Evolutionary conservation across 2,329 filamentous ascomycete genomes (phyloP).

Genomic region (Arthroderma sp.): DNA sequence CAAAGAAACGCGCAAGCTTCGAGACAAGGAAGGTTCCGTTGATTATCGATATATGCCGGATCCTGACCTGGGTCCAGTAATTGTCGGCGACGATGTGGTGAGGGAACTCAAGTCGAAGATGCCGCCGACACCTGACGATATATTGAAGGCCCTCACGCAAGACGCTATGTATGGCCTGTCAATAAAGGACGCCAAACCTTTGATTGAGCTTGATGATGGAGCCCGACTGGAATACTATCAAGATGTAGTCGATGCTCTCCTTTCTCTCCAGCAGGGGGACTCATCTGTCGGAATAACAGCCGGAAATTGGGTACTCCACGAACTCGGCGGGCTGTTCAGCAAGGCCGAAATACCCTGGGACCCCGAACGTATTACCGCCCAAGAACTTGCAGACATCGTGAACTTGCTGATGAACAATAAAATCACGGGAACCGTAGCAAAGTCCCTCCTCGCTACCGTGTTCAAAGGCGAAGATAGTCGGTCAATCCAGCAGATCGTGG

Average conservation of each 20-base stretch:
- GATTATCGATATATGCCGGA: slow-evolving; percentile 99
- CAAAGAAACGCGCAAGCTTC: slow-evolving; percentile 64
- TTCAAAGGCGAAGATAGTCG: slow-evolving; percentile 38
- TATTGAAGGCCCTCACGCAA: slow-evolving; percentile 48
- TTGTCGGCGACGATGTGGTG: slow-evolving; percentile 60
- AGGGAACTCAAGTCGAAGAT: slow-evolving; percentile 48
- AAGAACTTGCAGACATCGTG: slow-evolving; percentile 34
- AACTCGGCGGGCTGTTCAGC: slow-evolving; percentile 51
- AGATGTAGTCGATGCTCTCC: slow-evolving; percentile 29
- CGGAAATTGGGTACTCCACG: slow-evolving; percentile 62
- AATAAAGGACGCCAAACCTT: slow-evolving; percentile 67
- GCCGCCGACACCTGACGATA: slow-evolving; percentile 58
- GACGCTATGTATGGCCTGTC: slow-evolving; percentile 52
- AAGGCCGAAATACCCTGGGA: slow-evolving; percentile 39
- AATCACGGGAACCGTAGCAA: slow-evolving; percentile 46
- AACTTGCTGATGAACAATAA: slow-evolving; percentile 29
- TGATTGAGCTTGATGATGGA: slow-evolving; percentile 66
- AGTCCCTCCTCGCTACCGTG: slow-evolving; percentile 43
- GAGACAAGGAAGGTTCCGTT: slow-evolving; percentile 91
- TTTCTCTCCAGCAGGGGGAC: slow-evolving; percentile 13
- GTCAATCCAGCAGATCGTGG: slow-evolving; percentile 40
- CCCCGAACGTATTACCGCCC: slow-evolving; percentile 26
- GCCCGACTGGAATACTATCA: slow-evolving; percentile 67
- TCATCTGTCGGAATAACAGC: slow-evolving; percentile 33
- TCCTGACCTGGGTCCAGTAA: slow-evolving; percentile 69